Percentiles rank a stretch among this genome's conserved stretches.
Evolutionary conservation across 164 flowering plant species (phyloP).

Genomic region (Chloranthus sessilifolius): DNA sequence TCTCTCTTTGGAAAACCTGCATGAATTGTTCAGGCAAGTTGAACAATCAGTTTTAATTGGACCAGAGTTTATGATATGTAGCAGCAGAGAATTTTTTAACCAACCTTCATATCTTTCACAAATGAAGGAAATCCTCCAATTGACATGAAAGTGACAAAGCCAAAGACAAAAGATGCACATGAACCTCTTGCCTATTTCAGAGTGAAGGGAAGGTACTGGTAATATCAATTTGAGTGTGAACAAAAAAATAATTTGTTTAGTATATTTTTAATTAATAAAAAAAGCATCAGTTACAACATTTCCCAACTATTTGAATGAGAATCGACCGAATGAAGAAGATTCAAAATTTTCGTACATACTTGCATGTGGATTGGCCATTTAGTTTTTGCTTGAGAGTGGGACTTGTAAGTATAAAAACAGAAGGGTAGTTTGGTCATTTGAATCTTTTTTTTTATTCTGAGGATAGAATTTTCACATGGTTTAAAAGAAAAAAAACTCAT

Average conservation of each 20-base stretch:
- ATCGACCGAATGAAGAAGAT: too few relatives aligned
- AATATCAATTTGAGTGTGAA: not conserved
- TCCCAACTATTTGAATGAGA: not conserved
- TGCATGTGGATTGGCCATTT: too few relatives aligned
- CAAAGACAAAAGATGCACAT: slow-evolving; percentile 87
- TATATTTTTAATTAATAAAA: not conserved
- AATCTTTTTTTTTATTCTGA: too few relatives aligned
- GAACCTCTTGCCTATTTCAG: slow-evolving; percentile 85
- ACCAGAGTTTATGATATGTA: not conserved
- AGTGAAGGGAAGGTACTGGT: not conserved
- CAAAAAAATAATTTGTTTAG: too few relatives aligned
- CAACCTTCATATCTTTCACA: slow-evolving; percentile 94
- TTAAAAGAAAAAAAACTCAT: too few relatives aligned
- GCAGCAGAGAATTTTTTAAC: not conserved
- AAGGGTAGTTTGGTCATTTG: too few relatives aligned
- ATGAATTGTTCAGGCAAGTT: not conserved
- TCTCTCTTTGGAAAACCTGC: slow-evolving; percentile 93
- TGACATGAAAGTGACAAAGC: slow-evolving; percentile 96
- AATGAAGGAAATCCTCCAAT: slow-evolving; percentile 98
- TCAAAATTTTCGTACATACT: too few relatives aligned
- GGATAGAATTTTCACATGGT: too few relatives aligned
- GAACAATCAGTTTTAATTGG: not conserved
- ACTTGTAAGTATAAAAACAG: too few relatives aligned
- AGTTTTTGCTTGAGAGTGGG: too few relatives aligned
- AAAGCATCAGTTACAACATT: too few relatives aligned